Conservation (phyloP, 108 stramenopile genomes). For the Cyclotella sp. region DNA sequence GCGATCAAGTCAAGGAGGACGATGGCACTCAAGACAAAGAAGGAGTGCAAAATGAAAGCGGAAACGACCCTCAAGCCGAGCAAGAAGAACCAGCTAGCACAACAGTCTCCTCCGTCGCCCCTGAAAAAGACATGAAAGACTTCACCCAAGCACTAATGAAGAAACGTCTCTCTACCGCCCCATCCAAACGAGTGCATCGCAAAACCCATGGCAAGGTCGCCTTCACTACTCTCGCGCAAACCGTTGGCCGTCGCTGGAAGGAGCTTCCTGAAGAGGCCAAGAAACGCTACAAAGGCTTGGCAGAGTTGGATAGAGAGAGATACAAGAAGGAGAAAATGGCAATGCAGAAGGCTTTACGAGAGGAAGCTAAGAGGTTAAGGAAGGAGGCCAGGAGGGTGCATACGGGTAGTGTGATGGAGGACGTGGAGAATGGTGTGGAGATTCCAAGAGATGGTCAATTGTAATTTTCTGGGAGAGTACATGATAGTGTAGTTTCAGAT, state of each 20-base stretch:
- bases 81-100: neutral
- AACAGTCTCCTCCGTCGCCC: neutral
- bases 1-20: neutral
- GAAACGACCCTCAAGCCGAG: neutral
- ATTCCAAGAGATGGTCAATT: neutral
- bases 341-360: slow-evolving; percentile 13
- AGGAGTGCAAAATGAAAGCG: neutral
- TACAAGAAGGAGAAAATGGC: slow-evolving; percentile 56
- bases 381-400: slow-evolving; percentile 17
- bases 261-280: slow-evolving; percentile 44
- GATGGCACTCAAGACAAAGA: neutral
- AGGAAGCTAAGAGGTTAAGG: slow-evolving; percentile 33
- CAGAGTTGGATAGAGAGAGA: slow-evolving; percentile 58
- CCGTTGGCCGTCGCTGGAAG: slow-evolving; percentile 34
- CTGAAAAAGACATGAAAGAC: slow-evolving; percentile 24
- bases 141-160: slow-evolving; percentile 37
- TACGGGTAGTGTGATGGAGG: neutral
- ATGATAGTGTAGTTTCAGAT: too few relatives aligned
- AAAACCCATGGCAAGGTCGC: slow-evolving; percentile 48
- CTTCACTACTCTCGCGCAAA: slow-evolving; percentile 41
- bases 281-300: slow-evolving; percentile 50
- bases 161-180: slow-evolving; percentile 26
- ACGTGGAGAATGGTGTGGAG: neutral
- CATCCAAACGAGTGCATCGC: slow-evolving; percentile 34
- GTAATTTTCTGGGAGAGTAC: too few relatives aligned